phyloP scores from a whole-genome alignment of 2,329 filamentous ascomycete genomes.

The Pseudopithomyces maydicus region DNA sequence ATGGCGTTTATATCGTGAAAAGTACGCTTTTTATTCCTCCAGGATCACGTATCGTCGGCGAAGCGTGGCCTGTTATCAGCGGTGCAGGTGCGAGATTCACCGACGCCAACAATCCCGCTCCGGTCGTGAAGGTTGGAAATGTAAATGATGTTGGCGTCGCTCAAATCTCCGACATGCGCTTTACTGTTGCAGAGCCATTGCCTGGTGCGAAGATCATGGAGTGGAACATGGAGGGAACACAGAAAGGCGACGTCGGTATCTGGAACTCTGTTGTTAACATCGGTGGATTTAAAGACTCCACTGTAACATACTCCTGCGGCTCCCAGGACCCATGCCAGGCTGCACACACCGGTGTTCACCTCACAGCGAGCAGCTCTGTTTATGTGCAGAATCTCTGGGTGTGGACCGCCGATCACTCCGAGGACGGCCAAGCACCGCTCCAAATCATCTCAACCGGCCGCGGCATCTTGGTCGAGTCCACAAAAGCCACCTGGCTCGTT shows the following conservation, averaged over 20 bases:
- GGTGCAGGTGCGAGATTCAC: constrained; percentile 19
- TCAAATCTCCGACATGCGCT: constrained; percentile 26
- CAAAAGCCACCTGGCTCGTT: constrained; percentile 56
- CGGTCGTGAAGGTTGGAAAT: constrained; percentile 22
- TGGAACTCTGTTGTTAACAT: constrained; percentile 38
- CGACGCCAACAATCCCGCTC: constrained; percentile 16
- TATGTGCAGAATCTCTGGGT: constrained; percentile 5
- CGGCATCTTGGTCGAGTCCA: constrained; percentile 72
- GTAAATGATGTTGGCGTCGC: constrained; percentile 20
- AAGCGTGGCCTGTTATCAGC: constrained; percentile 20
- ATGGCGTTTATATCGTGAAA: constrained; percentile 22
- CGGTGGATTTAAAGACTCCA: background rate
- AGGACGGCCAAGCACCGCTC: constrained; percentile 30
- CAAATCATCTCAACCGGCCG: constrained; percentile 57
- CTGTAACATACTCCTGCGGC: background rate
- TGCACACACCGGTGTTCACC: constrained; percentile 3
- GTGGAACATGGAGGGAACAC: constrained; percentile 63
- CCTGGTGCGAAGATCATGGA: constrained; percentile 71
- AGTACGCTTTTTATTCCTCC: constrained; percentile 20
- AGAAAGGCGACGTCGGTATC: constrained; percentile 11
- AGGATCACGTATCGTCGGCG: constrained; percentile 19
- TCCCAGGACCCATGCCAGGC: background rate
- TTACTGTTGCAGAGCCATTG: constrained; percentile 57
- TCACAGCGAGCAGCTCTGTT: background rate
- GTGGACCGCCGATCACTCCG: constrained; percentile 1